phyloP scores from a whole-genome alignment of 768 basidiomycete species.

The Termitomyces sp. region DNA sequence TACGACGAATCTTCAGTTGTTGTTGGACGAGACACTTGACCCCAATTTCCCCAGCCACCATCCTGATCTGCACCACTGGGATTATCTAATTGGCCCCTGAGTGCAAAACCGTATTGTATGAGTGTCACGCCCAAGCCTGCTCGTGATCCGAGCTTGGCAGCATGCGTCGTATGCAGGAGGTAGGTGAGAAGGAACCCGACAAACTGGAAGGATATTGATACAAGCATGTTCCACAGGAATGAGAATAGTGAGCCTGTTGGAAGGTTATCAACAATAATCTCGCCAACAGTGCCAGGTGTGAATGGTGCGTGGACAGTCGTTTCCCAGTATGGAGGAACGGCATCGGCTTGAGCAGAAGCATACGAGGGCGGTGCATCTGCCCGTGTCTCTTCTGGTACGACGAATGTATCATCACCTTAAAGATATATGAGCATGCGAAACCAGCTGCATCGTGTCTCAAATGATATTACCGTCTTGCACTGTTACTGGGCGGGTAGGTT shows the following conservation, averaged over 20 bases:
- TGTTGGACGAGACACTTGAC: constrained; percentile 30
- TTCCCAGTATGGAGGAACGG: constrained; percentile 98
- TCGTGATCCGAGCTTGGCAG: constrained; percentile 88
- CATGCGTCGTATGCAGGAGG: constrained; percentile 90
- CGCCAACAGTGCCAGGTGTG: constrained; percentile 57
- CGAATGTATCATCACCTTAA: constrained; percentile 65
- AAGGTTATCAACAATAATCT: constrained; percentile 88
- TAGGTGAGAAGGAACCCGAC: constrained; percentile 92
- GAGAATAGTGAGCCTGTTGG: constrained; percentile 80
- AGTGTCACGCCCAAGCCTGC: constrained; percentile 95
- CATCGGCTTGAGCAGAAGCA: constrained; percentile 86
- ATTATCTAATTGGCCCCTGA: constrained; percentile 54
- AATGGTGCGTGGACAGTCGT: constrained; percentile 93
- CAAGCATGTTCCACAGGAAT: constrained; percentile 89
- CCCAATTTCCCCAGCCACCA: constrained; percentile 30
- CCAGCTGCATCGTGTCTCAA: background rate
- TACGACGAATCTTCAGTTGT: constrained; percentile 46
- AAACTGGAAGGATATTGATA: constrained; percentile 97
- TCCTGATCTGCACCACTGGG: constrained; percentile 28
- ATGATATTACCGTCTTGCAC: constrained; percentile 54
- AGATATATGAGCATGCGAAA: background rate
- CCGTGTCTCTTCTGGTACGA: constrained; percentile 80
- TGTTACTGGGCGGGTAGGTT: constrained; percentile 59
- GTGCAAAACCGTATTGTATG: constrained; percentile 90
- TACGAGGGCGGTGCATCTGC: constrained; percentile 91